Base-by-base conservation (phyloP, 768 basidiomycete genomes). In the Lactarius hatsudake region DNA sequence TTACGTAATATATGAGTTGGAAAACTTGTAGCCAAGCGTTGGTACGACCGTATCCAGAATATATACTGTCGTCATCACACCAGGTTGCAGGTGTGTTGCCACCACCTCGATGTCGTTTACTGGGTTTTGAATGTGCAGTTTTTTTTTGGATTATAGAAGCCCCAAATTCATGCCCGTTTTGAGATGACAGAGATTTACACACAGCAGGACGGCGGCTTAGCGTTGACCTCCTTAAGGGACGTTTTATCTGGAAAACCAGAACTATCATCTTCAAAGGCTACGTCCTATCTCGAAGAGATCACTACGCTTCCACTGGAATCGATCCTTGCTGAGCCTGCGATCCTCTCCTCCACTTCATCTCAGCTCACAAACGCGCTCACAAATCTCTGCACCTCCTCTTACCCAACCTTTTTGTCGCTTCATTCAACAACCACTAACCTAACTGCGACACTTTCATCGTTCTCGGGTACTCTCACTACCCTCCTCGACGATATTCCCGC, bases 331-430 rank as follows among this genome's bases (percentile, higher is more conserved):
- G 89, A 94, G 73, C 96, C 96, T 0, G 79, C 85, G 2, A 74
- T 83, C 45, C 88, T 98, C 62, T 86, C 91, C 59, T 90, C 93
- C 1, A 93, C 96, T 65, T 85, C 91, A 0, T 88, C 93, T 59
- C 90, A 94, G 67, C 84, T 97, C 62, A 94, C 93, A 8, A 89
- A 92, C 55, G 95, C 94, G 63, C 81, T 97, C 69, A 95, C 92
- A 12, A 90, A 91, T 51, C 84, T 98, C 17, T 96, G 94, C 63
- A 90, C 93, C 67, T 88, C 93, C 5, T 94, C 94, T 28, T 95
- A 97, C 76, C 87, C 91, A 34, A 94, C 94, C 0, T 96, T 97
- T 75, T 84, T 96, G 69, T 89, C 91, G n/a, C 83, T 96, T 13
- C 94, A 96, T 75, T 77, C 83, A 57, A 90, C 91, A 20, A 92